A percentile compares a stretch with the other conserved stretches of the same genome.
Evolutionary conservation across 225 moss, liverwort and hornwort species (phyloP).

Genomic region (Physcomitrellopsis africana): DNA sequence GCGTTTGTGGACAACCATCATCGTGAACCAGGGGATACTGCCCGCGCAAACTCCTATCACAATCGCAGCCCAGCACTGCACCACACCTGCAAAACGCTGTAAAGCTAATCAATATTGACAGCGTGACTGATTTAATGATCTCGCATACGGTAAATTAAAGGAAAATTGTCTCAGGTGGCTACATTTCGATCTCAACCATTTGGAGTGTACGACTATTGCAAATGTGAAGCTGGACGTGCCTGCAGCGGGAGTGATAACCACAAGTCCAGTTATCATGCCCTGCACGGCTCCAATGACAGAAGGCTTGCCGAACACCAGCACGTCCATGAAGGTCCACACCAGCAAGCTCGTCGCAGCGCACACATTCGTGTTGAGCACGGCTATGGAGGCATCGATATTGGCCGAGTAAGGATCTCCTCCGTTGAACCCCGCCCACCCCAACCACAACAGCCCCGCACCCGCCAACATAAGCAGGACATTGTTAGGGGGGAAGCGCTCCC

Average conservation of each 20-base stretch:
- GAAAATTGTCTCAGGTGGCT: no score
- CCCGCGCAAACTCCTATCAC: constrained; percentile 50
- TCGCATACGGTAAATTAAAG: no score
- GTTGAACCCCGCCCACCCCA: constrained; percentile 67
- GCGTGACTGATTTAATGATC: no score
- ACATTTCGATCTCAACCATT: no score
- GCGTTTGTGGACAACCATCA: constrained; percentile 66
- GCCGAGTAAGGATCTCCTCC: constrained; percentile 61
- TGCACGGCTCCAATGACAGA: constrained; percentile 65
- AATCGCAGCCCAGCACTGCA: constrained; percentile 56
- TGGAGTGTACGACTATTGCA: background rate
- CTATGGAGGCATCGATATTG: constrained; percentile 55
- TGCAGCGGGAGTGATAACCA: constrained; percentile 65
- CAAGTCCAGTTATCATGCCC: constrained; percentile 67
- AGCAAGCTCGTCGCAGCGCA: constrained; percentile 59
- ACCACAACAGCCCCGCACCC: constrained; percentile 56
- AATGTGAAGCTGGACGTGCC: constrained; percentile 19
- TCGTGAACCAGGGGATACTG: constrained; percentile 60
- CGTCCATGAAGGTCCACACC: constrained; percentile 55
- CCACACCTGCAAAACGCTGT: constrained; percentile 46
- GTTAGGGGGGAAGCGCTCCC: constrained; percentile 62
- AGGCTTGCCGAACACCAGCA: constrained; percentile 58
- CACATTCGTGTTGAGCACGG: constrained; percentile 62
- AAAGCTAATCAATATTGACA: background rate
- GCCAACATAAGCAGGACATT: constrained; percentile 63